Conservation (phyloP, 2,329 filamentous ascomycete genomes). For the Aspergillus pseudoterreus region DNA sequence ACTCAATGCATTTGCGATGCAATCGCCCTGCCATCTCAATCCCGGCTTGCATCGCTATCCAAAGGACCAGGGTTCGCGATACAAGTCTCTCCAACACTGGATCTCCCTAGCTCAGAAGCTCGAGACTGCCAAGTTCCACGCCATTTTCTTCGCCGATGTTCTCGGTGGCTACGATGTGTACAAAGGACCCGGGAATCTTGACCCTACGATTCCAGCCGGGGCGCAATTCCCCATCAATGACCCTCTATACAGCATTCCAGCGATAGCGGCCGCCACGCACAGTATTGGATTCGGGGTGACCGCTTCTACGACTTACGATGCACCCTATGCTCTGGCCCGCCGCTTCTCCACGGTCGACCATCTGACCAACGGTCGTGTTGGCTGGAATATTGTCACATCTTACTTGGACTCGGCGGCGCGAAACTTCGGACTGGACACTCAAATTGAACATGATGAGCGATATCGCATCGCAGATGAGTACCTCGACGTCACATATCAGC, state of each 20-base stretch:
- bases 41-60: constrained; percentile 41
- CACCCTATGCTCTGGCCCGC: constrained; percentile 53
- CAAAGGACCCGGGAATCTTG: constrained; percentile 38
- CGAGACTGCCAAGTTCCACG: constrained; percentile 49
- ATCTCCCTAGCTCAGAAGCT: constrained; percentile 46
- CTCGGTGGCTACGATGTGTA: constrained; percentile 48
- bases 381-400: constrained; percentile 52
- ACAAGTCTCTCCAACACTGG: constrained; percentile 46
- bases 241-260: constrained; percentile 40
- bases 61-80: constrained; percentile 33
- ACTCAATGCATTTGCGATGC: constrained; percentile 49
- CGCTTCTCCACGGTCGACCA: constrained; percentile 55
- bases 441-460: constrained; percentile 48
- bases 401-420: constrained; percentile 48
- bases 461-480: constrained; percentile 50
- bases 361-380: constrained; percentile 49
- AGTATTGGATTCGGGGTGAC: constrained; percentile 51
- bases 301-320: constrained; percentile 53
- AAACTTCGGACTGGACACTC: constrained; percentile 45
- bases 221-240: constrained; percentile 46
- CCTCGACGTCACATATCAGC: constrained; percentile 43
- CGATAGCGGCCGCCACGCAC: constrained; percentile 47
- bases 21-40: constrained; percentile 44
- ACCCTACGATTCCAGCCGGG: constrained; percentile 36
- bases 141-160: constrained; percentile 51